Percentiles rank a stretch among this genome's conserved stretches.
These are phyloP conservation scores for Tricholoma flavovirens DNA, from an alignment of 768 basidiomycete genomes.

Conservation along the genomic window DNA sequence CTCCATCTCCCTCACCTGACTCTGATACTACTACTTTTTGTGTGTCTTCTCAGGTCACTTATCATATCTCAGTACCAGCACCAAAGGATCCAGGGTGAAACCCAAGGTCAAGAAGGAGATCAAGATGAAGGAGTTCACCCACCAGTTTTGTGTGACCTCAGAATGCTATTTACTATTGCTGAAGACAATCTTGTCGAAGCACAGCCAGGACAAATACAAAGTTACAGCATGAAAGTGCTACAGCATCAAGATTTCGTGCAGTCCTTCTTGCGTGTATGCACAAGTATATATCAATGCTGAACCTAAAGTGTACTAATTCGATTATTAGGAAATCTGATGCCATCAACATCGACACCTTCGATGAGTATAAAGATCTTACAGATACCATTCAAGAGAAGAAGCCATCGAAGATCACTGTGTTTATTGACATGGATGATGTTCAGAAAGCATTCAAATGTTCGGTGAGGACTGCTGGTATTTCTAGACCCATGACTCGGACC, in stretches of 20 bases:
- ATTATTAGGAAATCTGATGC: background rate
- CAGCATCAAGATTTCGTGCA: background rate
- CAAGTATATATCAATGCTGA: no score
- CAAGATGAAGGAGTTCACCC: background rate
- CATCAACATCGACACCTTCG: background rate
- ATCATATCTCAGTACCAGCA: background rate
- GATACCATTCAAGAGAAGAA: background rate
- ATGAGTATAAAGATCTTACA: background rate
- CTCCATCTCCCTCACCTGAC: background rate
- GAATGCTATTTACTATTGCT: background rate
- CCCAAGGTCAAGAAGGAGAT: background rate
- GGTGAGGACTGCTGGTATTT: background rate
- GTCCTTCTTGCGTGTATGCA: no score
- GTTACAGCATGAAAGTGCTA: background rate
- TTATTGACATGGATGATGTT: background rate
- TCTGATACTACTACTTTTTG: background rate
- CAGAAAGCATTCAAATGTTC: background rate
- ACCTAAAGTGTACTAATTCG: no score
- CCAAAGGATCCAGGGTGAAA: background rate
- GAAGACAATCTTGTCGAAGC: background rate
- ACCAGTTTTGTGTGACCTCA: background rate
- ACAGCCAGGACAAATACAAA: background rate
- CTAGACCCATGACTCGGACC: background rate
- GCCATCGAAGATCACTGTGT: background rate
- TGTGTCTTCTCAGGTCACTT: background rate